Evolutionary conservation across 139 green algal genomes (phyloP).

Genomic region (Chlorella sorokiniana): DNA sequence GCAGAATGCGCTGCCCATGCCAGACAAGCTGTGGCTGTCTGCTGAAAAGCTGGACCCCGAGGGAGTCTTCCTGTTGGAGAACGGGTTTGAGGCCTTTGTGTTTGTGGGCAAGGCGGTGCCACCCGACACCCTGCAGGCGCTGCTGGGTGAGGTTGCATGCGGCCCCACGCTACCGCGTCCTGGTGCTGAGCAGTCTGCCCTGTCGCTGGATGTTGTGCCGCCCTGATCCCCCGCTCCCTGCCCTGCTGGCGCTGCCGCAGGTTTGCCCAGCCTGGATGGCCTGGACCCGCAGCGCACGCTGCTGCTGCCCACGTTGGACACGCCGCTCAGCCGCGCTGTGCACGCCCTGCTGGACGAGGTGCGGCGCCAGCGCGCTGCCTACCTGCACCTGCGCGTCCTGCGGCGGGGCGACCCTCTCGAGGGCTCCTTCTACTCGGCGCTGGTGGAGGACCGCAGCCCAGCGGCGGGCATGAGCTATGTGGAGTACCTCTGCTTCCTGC

Average conservation of each 20-base stretch:
- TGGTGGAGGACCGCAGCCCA: slow-evolving; percentile 82
- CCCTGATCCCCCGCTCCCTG: too few species aligned
- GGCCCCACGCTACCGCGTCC: background rate
- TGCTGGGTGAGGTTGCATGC: slow-evolving; percentile 58
- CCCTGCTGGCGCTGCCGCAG: background rate
- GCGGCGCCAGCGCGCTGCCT: slow-evolving; percentile 64
- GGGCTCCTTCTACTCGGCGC: slow-evolving; percentile 61
- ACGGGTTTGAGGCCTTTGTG: slow-evolving; percentile 66
- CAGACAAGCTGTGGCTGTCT: slow-evolving; percentile 45
- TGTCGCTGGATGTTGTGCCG: too few species aligned
- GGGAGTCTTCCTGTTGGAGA: slow-evolving; percentile 86
- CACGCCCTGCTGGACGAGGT: slow-evolving; percentile 65
- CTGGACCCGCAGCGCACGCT: slow-evolving; percentile 35
- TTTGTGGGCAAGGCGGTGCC: slow-evolving; percentile 44
- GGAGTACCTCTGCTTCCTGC: slow-evolving; percentile 88
- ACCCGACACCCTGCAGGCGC: slow-evolving; percentile 42
- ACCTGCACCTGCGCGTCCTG: slow-evolving; percentile 74
- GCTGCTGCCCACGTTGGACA: slow-evolving; percentile 19
- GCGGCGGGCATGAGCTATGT: slow-evolving; percentile 80
- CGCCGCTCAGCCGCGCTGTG: slow-evolving; percentile 39
- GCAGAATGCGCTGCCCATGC: slow-evolving; percentile 27
- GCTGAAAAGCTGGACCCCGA: slow-evolving; percentile 65
- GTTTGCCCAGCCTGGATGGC: slow-evolving; percentile 47
- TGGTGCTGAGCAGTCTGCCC: too few species aligned
- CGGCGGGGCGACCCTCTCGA: slow-evolving; percentile 57